Evolutionary conservation across 148 eudicot species (phyloP).

Genomic region (Fallopia convolvulus): DNA sequence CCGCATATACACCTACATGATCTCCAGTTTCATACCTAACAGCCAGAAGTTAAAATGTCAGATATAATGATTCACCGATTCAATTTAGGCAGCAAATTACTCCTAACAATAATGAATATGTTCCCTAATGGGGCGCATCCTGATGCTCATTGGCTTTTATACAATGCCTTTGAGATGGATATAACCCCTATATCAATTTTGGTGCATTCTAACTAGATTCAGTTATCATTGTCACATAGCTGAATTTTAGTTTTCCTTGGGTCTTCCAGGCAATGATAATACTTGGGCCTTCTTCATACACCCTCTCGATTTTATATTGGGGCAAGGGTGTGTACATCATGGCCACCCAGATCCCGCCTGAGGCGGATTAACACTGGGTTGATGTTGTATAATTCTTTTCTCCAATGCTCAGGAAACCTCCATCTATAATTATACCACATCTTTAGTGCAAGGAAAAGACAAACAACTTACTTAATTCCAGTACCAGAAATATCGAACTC

Average conservation of each 20-base stretch:
- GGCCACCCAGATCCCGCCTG: too few species aligned
- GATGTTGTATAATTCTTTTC: background rate
- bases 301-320: too few species aligned
- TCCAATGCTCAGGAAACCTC: background rate
- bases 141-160: too few species aligned
- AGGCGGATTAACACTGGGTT: too few species aligned
- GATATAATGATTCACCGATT: background rate
- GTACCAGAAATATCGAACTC: conserved; percentile 71
- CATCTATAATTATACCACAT: background rate
- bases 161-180: too few species aligned
- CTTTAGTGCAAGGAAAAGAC: background rate
- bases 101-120: background rate
- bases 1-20: conserved; percentile 80
- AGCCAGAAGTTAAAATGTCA: background rate
- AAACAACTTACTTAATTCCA: conserved; percentile 48
- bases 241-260: too few species aligned
- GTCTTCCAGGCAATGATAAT: too few species aligned
- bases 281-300: too few species aligned
- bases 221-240: too few species aligned
- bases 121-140: background rate
- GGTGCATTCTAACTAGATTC: too few species aligned
- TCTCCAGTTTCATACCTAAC: conserved; percentile 90
- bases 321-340: too few species aligned
- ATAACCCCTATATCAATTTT: too few species aligned
- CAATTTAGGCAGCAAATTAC: background rate